A percentile compares a stretch with the other conserved stretches of the same genome.
Evolutionary conservation across 257 asterid genomes (phyloP).

Genomic region (Coffea canephora): DNA sequence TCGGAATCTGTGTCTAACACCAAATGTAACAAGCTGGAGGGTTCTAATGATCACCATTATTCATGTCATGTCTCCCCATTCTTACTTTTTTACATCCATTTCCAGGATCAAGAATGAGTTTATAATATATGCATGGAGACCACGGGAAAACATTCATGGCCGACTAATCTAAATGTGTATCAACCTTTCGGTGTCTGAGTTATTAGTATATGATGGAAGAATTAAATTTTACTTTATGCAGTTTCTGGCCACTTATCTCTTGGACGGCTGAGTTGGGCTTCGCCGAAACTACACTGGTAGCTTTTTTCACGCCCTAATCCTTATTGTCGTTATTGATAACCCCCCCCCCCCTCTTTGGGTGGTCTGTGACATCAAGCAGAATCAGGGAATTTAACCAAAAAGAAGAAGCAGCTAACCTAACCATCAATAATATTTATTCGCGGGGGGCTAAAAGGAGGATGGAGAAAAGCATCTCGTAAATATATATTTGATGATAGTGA

Average conservation of each 20-base stretch:
- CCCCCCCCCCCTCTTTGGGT: background rate
- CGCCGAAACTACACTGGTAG: background rate
- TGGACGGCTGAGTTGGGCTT: background rate
- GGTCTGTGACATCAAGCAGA: constrained; percentile 17
- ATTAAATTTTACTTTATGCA: background rate
- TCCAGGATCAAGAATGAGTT: background rate
- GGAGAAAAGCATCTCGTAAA: constrained; percentile 52
- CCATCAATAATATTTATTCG: background rate
- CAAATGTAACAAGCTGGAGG: background rate
- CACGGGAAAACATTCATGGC: background rate
- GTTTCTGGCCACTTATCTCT: background rate
- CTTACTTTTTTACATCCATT: background rate
- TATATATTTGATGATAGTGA: constrained; percentile 31
- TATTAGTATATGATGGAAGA: background rate
- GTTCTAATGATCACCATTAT: background rate
- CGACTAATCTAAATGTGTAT: background rate
- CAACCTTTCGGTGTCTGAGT: background rate
- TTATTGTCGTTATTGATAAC: background rate
- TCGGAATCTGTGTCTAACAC: constrained; percentile 2
- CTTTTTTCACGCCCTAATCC: background rate
- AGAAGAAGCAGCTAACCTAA: constrained; percentile 12
- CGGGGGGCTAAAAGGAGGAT: constrained; percentile 23
- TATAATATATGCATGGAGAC: background rate
- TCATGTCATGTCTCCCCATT: background rate
- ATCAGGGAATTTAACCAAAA: background rate